phyloP scores from a whole-genome alignment of 441 rosid species.

The Jatropha podagrica region DNA sequence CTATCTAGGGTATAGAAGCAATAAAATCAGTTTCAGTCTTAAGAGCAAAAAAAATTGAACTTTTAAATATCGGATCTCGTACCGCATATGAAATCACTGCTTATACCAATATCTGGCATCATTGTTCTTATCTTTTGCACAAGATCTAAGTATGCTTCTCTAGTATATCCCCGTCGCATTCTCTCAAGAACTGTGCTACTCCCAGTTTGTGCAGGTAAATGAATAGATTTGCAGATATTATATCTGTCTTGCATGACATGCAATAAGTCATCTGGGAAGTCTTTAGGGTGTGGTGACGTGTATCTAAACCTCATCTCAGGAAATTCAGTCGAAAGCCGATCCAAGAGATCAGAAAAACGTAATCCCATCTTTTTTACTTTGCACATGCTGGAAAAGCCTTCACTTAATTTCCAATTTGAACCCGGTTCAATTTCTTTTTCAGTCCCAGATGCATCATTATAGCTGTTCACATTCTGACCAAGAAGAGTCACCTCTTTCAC shows the following conservation, averaged over 20 bases:
- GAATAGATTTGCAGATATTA: conserved; percentile 79
- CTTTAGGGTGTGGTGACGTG: conserved; percentile 97
- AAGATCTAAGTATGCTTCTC: conserved; percentile 88
- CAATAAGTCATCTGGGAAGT: conserved; percentile 79
- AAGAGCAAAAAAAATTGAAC: conserved; percentile 1
- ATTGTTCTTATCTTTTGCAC: conserved; percentile 70
- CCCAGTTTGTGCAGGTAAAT: conserved; percentile 93
- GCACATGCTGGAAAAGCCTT: conserved; percentile 83
- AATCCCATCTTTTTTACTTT: conserved; percentile 78
- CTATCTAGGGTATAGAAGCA: background rate
- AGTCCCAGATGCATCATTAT: conserved; percentile 62
- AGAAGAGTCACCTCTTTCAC: conserved; percentile 92
- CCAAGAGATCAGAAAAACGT: conserved; percentile 88
- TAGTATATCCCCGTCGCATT: conserved; percentile 90
- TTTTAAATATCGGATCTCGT: conserved; percentile 28
- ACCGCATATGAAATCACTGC: conserved; percentile 93
- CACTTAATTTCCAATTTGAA: conserved; percentile 70
- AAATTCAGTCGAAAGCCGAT: conserved; percentile 69
- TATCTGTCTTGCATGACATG: conserved; percentile 75
- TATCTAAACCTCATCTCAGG: conserved; percentile 95
- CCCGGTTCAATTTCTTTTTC: conserved; percentile 65
- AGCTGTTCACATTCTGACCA: conserved; percentile 96
- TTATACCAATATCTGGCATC: conserved; percentile 77
- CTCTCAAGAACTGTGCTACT: conserved; percentile 74
- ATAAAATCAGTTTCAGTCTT: conserved; percentile 4